Evolutionary conservation across 306 rosid genomes (phyloP), one percentile per base, ranked within the genome.

Genomic region (Geum urbanum): DNA sequence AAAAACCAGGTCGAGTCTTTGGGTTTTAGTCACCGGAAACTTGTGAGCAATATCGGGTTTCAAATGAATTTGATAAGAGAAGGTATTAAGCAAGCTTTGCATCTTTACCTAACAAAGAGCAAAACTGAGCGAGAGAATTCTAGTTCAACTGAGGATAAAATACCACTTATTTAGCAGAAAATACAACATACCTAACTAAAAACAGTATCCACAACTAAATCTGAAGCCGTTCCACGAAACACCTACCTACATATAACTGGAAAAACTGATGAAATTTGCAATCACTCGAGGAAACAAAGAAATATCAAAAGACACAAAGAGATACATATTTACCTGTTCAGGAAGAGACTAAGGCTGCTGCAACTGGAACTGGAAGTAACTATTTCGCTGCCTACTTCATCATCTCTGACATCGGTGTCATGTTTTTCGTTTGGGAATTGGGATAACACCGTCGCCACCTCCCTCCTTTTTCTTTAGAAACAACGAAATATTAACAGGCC

Each of bases 11-110:
- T 72, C 70, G 0, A 57, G 65, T 47, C 74, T 80, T 50, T 37
- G 79, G 51, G 70, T 19, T 80, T 75, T 71, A 19, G 65, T 19
- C 40, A 72, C 24, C 3, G 91, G 83, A 61, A 69, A 72, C 63
- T 37, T 60, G 53, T 58, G 80, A 76, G 77, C 18, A 24, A 74
- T 27, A 64, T 77, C 71, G 13, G 81, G 78, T 49, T 77, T 63
- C 45, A 81, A 80, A 76, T 79, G 84, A 74, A 57, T 77, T 64
- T 83, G 92, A 71, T 82, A 71, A 72, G 82, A 65, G 58, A 83
- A 70, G 67, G 84, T 63, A 78, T 76, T 79, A 43, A 80, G 71
- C 45, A 80, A 78, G 56, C 83, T 86, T 80, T 89, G 89, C 96
- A 89, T 27, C 32, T 27, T n/a, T n/a, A n/a, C n/a, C n/a, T n/a